phyloP scores from a whole-genome alignment of 129 eudicot genomes.

The Smallanthus sonchifolius region DNA sequence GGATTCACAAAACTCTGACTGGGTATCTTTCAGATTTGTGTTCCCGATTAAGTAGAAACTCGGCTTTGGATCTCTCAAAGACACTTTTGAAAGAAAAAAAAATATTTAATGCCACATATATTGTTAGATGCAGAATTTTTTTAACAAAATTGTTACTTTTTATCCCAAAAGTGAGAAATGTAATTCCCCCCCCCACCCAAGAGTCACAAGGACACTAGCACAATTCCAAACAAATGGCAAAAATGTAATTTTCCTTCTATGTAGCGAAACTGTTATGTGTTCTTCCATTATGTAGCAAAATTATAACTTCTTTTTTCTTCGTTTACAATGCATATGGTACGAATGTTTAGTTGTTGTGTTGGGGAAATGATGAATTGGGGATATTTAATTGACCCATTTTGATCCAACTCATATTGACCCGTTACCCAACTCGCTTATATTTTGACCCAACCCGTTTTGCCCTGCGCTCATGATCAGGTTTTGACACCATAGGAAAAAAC shows the following conservation, averaged over 20 bases:
- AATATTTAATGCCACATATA: slow-evolving; percentile 4
- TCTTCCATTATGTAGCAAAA: not conserved
- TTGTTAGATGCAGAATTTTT: too few species aligned
- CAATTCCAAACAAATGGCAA: not conserved
- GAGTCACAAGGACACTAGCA: not conserved
- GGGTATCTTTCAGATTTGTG: slow-evolving; percentile 36
- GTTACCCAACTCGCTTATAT: not conserved
- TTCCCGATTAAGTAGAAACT: slow-evolving; percentile 41
- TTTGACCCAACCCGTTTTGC: not conserved
- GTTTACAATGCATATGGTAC: not conserved
- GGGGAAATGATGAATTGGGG: not conserved
- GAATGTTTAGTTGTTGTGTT: not conserved
- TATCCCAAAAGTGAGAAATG: not conserved
- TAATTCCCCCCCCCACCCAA: not conserved
- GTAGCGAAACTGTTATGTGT: not conserved
- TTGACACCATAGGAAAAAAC: not conserved
- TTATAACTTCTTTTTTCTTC: not conserved
- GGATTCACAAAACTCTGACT: slow-evolving; percentile 72
- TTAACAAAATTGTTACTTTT: not conserved
- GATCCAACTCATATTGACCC: not conserved
- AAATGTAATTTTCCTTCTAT: not conserved
- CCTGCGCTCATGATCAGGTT: slow-evolving; percentile 11
- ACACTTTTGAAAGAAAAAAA: slow-evolving; percentile 27
- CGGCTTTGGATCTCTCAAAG: slow-evolving; percentile 64
- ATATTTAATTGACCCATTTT: not conserved